Conservation (phyloP, 306 rosid genomes). For the Lagenaria siceraria region DNA sequence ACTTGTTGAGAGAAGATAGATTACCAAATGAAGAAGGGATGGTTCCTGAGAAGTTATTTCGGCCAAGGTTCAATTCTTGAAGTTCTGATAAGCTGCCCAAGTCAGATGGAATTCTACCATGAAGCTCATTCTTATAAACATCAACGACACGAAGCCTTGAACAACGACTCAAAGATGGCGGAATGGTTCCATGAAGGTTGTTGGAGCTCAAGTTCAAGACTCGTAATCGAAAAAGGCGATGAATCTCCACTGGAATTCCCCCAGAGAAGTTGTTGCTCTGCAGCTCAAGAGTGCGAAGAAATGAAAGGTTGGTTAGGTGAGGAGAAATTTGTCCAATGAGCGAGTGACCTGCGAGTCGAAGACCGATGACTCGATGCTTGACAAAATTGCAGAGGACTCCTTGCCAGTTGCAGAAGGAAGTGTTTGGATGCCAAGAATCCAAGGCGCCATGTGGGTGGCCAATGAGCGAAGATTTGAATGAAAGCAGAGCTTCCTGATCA, state of each 20-base stretch:
- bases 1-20: not conserved
- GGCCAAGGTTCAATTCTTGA: not conserved
- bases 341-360: no score
- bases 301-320: not conserved
- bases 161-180: constrained; percentile 13
- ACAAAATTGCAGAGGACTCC: no score
- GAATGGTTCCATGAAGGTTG: not conserved
- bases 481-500: constrained; percentile 5
- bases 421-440: constrained; percentile 2
- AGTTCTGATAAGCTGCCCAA: not conserved
- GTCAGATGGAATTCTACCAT: not conserved
- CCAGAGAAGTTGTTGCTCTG: not conserved
- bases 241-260: not conserved
- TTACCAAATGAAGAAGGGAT: not conserved
- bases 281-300: not conserved
- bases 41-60: not conserved
- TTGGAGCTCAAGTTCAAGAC: not conserved
- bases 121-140: not conserved
- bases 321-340: no score
- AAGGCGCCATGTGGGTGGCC: constrained; percentile 1
- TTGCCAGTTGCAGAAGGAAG: not conserved
- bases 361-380: no score
- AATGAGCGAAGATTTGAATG: not conserved
- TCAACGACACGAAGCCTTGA: constrained; percentile 22
- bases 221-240: not conserved